Evolutionary conservation across 768 basidiomycete species (phyloP).

Genomic region (Panaeolus papilionaceus): DNA sequence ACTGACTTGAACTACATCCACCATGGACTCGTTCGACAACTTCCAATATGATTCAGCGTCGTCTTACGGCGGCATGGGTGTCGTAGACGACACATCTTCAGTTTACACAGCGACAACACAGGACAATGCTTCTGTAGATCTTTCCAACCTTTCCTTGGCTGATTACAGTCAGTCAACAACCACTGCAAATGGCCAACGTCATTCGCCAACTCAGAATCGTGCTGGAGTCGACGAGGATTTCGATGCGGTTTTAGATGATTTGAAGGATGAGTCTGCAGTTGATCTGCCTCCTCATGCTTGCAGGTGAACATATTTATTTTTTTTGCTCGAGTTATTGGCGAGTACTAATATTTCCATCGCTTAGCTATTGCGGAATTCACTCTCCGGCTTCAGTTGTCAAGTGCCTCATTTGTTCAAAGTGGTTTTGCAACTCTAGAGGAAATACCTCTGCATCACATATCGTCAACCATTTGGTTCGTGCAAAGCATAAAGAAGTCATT

Average conservation of each 20-base stretch:
- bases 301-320: slow-evolving; percentile 63
- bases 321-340: slow-evolving; percentile 22
- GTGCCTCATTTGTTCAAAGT: slow-evolving; percentile 89
- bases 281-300: slow-evolving; percentile 94
- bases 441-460: slow-evolving; percentile 99
- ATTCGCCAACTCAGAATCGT: slow-evolving; percentile 34
- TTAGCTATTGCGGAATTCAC: slow-evolving; percentile 97
- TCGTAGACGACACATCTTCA: slow-evolving; percentile 82
- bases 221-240: slow-evolving; percentile 79
- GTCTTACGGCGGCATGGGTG: slow-evolving; percentile 75
- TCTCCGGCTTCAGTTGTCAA: slow-evolving; percentile 97
- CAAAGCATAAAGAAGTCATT: slow-evolving; percentile 99
- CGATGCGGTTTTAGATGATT: slow-evolving; percentile 86
- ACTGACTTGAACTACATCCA: slow-evolving; percentile 24
- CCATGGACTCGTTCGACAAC: slow-evolving; percentile 86
- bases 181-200: slow-evolving; percentile 43
- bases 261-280: slow-evolving; percentile 80
- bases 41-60: slow-evolving; percentile 87
- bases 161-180: slow-evolving; percentile 57
- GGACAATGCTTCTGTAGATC: slow-evolving; percentile 65
- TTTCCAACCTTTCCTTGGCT: slow-evolving; percentile 70
- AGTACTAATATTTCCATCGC: slow-evolving; percentile 22
- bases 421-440: slow-evolving; percentile 99
- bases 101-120: slow-evolving; percentile 79
- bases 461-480: slow-evolving; percentile 98